Evolutionary conservation across 2,329 filamentous ascomycete genomes (phyloP), one percentile per base, ranked within the genome.

Genomic region (Aspergillus eucalypticola): DNA sequence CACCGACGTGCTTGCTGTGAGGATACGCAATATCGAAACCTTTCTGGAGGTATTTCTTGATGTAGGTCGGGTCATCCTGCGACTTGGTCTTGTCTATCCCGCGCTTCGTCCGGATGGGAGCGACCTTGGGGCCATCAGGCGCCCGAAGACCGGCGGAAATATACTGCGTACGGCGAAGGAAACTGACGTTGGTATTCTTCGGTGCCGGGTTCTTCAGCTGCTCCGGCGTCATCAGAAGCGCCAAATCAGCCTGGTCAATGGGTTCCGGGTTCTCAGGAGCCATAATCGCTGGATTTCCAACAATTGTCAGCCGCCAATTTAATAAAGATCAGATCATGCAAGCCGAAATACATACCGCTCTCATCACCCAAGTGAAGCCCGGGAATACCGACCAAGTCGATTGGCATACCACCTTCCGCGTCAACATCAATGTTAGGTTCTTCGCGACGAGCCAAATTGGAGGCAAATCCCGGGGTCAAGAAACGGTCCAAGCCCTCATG

Each of bases 351-450:
- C 81, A 63, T 83, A 97, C 93, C 92, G 79, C 90, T 90, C 81
- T 98, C 94, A 75, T 98, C 92, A 60, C 93, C 94, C 71, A 98
- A 89, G 72, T 98, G 97, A 59, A 98, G 88, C 29, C 93, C 92
- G 6, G 94, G 94, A 80, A 98, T 91, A 71, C 95, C 95, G 60
- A 98, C 90, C 67, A 99, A 80, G 75, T 98, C 94, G 73, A 99
- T 87, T 61, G 93, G 92, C 95, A 99, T 98, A 60, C 95, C 95
- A 68, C 98, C 85, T 81, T 99, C 95, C 8, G 93, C 95, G 85
- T 99, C 95, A 29, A 92, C 92, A 78, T 99, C 95, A 63, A 99
- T 95, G 73, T 97, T 98, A 52, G 96, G 83, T 55, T 94, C 91
- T 80, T 98, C 95, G 72, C 96, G 92, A 71, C 94, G 85, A 17